Conservation (phyloP, 129 eudicot species). For the Heracleum sosnowskyi region DNA sequence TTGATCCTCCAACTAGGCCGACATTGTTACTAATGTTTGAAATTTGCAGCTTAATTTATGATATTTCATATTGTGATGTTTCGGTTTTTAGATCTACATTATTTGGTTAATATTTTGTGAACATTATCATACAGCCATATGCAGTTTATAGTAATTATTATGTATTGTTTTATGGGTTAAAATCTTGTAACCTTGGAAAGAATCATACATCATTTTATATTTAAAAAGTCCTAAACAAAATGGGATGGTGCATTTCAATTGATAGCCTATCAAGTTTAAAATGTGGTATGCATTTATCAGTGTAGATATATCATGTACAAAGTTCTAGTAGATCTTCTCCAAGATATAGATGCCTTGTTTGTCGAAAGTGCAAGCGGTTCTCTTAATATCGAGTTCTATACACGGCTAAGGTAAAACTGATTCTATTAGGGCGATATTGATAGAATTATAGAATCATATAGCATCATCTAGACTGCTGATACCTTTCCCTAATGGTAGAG, state of each 20-base stretch:
- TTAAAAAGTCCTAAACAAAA: too few species aligned
- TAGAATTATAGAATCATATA: constrained; percentile 22
- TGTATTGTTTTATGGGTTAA: not conserved
- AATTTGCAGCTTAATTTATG: not conserved
- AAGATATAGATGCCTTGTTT: constrained; percentile 27
- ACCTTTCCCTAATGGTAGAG: constrained; percentile 37
- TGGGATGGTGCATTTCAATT: too few species aligned
- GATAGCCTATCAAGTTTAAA: too few species aligned
- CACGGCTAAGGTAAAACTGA: constrained; percentile 20
- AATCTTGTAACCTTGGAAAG: not conserved
- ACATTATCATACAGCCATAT: not conserved
- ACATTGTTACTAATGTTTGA: not conserved
- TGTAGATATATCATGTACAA: too few species aligned
- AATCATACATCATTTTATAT: too few species aligned
- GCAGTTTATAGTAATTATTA: not conserved
- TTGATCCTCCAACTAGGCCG: not conserved
- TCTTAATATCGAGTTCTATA: constrained; percentile 27
- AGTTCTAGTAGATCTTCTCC: constrained; percentile 22
- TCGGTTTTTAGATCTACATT: not conserved
- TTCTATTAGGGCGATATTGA: constrained; percentile 24
- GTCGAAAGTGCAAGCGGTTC: constrained; percentile 14
- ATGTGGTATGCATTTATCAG: too few species aligned
- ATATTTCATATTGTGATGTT: not conserved
- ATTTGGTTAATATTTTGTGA: not conserved
- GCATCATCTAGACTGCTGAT: constrained; percentile 22